Evolutionary conservation across 306 rosid species (phyloP).

Genomic region (Quercus aquifolioides): DNA sequence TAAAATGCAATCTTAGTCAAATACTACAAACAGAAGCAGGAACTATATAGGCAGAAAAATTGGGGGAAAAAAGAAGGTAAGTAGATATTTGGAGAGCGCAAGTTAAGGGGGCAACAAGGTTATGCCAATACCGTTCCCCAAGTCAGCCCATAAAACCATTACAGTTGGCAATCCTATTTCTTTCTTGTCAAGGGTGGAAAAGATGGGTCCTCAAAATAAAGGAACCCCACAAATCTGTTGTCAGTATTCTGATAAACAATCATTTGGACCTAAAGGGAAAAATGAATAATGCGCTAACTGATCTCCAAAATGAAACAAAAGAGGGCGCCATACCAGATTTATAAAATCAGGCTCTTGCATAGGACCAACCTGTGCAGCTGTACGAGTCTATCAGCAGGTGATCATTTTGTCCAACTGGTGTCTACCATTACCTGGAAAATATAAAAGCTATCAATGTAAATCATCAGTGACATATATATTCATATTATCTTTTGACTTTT

Average conservation of each 20-base stretch:
- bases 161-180: conserved; percentile 23
- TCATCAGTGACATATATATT: background rate
- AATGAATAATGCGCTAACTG: conserved; percentile 8
- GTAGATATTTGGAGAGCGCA: background rate
- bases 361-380: conserved; percentile 25
- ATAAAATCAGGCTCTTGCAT: conserved; percentile 23
- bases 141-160: conserved; percentile 18
- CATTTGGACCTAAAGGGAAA: conserved; percentile 25
- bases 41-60: no score
- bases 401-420: conserved; percentile 25
- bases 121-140: conserved; percentile 11
- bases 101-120: conserved; percentile 5
- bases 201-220: conserved; percentile 31
- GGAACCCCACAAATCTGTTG: conserved; percentile 31
- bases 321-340: conserved; percentile 29
- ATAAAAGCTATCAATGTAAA: conserved; percentile 6
- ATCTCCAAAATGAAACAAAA: conserved; percentile 30
- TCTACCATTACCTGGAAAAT: conserved; percentile 28
- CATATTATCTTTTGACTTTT: background rate
- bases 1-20: no score
- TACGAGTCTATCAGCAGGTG: conserved; percentile 24
- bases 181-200: conserved; percentile 8
- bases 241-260: conserved; percentile 23
- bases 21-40: background rate
- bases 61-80: background rate